Base-by-base conservation (phyloP, 116 monocot genomes). In the Iris pallida region DNA sequence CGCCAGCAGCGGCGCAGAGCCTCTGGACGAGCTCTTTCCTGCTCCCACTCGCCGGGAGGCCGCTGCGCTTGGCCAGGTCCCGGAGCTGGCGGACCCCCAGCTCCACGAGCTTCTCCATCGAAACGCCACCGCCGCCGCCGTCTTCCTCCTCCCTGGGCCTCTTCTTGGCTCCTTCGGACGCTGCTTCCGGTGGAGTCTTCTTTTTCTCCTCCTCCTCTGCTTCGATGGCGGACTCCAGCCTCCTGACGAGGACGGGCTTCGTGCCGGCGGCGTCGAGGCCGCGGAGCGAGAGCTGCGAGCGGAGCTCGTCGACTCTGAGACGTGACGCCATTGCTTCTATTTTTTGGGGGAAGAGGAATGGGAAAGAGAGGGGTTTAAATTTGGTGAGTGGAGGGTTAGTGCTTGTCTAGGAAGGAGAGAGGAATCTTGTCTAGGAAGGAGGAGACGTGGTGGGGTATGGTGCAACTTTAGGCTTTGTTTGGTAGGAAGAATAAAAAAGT, bases 241-340 rank as follows among this genome's bases (percentile, higher is more conserved):
- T 75, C 60, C 67, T 71, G 19, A 82, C 83, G 9, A 92, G 81
- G 16, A 40, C 53, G 63, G 74, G 74, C 53, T 85, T 88, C 66
- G 58, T 74, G 20, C 88, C 83, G 68, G 79, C 13, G 20, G 71
- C 52, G 67, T 79, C 75, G 67, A 87, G 75, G 52, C 85, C 87
- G 8, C 87, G 84, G 64, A 60, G 70, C 14, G 61, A 13, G 19
- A 91, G 91, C 85, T 85, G 68, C 6, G 80, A 60, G 18, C 91
- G 91, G 65, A 91, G 75, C 63, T 87, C 87, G 20, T 69, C 81
- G 10, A 85, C 79, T 57, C 78, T 81, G 61, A 84, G 75, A 66
- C 85, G 78, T 10, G 79, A 71, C 42, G 85, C 60, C 80, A 80
- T 71, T 45, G 49, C 13, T 51, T 0, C 11, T 9, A 0, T 51